Conservation (phyloP, 768 basidiomycete species). For the Suillus brevipes region DNA sequence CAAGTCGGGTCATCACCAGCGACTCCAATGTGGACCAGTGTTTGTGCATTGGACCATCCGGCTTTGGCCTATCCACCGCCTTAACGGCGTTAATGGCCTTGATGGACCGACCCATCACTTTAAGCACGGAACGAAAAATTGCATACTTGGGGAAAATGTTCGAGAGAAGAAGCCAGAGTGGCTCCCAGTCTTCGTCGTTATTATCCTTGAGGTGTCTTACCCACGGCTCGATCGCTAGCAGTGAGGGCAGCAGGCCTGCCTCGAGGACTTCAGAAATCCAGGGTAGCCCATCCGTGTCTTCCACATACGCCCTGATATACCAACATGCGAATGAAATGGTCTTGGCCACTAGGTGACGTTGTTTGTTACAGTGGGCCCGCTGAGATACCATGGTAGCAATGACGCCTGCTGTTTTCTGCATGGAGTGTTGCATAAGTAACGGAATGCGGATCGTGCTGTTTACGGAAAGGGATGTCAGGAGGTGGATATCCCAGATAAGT, state of each 20-base stretch:
- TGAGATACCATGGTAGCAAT: constrained; percentile 17
- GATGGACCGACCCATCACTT: constrained; percentile 17
- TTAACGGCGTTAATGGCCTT: constrained; percentile 15
- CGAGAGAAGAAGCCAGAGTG: constrained; percentile 23
- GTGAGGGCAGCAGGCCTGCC: constrained; percentile 24
- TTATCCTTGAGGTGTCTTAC: constrained; percentile 19
- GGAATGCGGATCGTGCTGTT: constrained; percentile 24
- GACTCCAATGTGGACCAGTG: constrained; percentile 25
- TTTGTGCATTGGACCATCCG: constrained; percentile 17
- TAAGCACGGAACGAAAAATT: constrained; percentile 23
- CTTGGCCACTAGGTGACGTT: constrained; percentile 20
- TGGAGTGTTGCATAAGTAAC: constrained; percentile 23
- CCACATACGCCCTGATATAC: constrained; percentile 30
- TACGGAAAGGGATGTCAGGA: constrained; percentile 27
- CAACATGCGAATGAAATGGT: constrained; percentile 31
- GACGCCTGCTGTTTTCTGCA: constrained; percentile 20
- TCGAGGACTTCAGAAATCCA: constrained; percentile 28
- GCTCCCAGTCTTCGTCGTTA: constrained; percentile 31
- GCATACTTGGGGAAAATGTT: constrained; percentile 30
- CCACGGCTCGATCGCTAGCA: constrained; percentile 30
- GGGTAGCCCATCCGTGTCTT: constrained; percentile 25
- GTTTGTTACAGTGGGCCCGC: constrained; percentile 6
- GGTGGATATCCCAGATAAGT: constrained; percentile 32
- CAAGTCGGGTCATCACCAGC: constrained; percentile 17
- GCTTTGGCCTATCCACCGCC: constrained; percentile 18